These are phyloP conservation scores for Pleochaeta shiraiana DNA, from an alignment of 2,329 filamentous ascomycete species.

Conservation along the genomic window DNA sequence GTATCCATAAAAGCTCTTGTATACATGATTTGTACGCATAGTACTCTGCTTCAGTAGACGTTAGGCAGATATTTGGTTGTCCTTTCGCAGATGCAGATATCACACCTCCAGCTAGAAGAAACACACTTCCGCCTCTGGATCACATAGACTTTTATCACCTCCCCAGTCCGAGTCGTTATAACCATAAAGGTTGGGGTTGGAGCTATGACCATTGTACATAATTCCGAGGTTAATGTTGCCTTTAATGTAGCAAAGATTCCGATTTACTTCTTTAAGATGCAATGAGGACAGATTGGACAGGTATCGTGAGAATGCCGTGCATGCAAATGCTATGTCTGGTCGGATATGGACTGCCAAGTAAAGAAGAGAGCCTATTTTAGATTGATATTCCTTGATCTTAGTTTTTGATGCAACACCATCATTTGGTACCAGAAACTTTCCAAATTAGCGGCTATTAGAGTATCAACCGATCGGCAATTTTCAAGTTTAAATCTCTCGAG, in stretches of 20 bases:
- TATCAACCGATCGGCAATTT: conserved; percentile 2
- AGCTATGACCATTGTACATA: not conserved
- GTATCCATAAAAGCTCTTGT: conserved; percentile 1
- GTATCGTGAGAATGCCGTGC: not conserved
- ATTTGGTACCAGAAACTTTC: not conserved
- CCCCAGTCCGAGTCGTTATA: not conserved
- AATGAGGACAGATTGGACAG: not conserved
- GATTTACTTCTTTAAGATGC: not conserved
- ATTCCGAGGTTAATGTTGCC: not conserved
- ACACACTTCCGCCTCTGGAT: not conserved
- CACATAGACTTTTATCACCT: not conserved
- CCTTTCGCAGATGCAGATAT: not conserved
- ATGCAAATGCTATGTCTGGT: not conserved
- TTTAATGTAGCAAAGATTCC: not conserved
- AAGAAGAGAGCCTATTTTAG: not conserved
- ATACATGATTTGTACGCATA: not conserved
- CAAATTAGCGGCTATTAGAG: not conserved
- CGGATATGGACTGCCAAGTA: not conserved
- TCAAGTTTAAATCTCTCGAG: not conserved
- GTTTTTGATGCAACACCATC: not conserved
- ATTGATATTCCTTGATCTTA: not conserved
- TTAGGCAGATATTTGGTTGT: not conserved
- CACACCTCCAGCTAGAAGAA: not conserved
- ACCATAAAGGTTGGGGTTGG: not conserved
- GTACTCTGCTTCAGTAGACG: not conserved